Conservation (phyloP, 805 yeast species). For the Ogataea angusta region DNA sequence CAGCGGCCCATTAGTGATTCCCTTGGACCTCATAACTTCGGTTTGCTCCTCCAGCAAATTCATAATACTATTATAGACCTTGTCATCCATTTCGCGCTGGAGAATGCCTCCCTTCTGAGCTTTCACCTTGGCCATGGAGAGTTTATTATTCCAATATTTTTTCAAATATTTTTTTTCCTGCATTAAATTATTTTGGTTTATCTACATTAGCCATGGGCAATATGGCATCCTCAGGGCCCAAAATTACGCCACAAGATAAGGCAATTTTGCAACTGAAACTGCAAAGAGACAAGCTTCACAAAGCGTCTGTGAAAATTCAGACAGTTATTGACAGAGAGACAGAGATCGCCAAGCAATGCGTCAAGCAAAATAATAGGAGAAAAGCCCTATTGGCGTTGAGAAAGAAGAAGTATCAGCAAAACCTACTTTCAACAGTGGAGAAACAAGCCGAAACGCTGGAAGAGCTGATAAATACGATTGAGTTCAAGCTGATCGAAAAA, state of each 20-base stretch:
- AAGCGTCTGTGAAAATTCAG: conserved; percentile 61
- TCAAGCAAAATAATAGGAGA: conserved; percentile 50
- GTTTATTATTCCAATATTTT: background rate
- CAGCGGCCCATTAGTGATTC: conserved; percentile 35
- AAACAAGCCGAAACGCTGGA: conserved; percentile 79
- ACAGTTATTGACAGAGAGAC: conserved; percentile 60
- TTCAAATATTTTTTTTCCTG: background rate
- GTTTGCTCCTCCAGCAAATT: conserved; percentile 60
- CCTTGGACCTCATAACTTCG: conserved; percentile 37
- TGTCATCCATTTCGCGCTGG: conserved; percentile 47
- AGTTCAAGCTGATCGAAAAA: conserved; percentile 83
- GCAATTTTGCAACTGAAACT: conserved; percentile 84
- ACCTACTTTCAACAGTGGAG: conserved; percentile 64
- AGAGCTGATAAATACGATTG: conserved; percentile 72
- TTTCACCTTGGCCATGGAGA: conserved; percentile 15
- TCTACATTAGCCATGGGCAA: conserved; percentile 31
- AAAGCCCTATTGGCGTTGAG: conserved; percentile 69
- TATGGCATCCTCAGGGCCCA: conserved; percentile 34
- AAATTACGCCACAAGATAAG: conserved; percentile 77
- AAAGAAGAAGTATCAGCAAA: conserved; percentile 78
- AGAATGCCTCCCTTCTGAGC: conserved; percentile 19
- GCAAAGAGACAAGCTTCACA: conserved; percentile 81
- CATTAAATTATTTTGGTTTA: background rate
- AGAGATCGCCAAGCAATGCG: conserved; percentile 53
- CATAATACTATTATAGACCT: conserved; percentile 53